Percentiles rank a stretch among this genome's conserved stretches.
Evolutionary conservation across 176 grass and related monocot species (phyloP).

Genomic region (Bromus sterilis): DNA sequence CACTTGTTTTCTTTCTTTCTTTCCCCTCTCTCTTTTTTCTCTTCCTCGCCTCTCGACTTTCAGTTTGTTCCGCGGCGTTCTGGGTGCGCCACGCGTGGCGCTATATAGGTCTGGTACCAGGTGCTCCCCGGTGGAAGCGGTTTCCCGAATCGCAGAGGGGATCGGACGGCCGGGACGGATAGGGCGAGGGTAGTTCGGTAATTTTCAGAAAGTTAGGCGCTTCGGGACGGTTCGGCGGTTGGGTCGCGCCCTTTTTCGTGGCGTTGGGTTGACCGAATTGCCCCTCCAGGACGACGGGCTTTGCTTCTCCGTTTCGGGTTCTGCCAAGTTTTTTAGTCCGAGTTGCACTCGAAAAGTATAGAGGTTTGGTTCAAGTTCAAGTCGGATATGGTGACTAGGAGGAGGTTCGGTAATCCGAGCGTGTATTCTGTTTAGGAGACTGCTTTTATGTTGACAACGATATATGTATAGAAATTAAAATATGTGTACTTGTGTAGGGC

Average conservation of each 20-base stretch:
- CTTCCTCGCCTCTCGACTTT: slow-evolving; percentile 5
- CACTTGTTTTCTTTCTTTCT: not conserved
- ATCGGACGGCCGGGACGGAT: slow-evolving; percentile 8
- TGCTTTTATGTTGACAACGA: not conserved
- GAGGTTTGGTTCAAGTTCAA: not conserved
- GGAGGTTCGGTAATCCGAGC: not conserved
- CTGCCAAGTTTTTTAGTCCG: not conserved
- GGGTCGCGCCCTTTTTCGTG: not conserved
- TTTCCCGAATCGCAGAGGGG: not conserved
- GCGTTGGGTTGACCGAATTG: slow-evolving; percentile 1
- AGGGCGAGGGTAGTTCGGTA: not conserved
- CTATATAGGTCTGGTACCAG: not conserved
- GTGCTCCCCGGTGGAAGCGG: not conserved
- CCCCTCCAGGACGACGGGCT: not conserved
- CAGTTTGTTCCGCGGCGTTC: slow-evolving; percentile 22
- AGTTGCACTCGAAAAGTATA: not conserved
- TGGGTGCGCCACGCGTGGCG: not conserved
- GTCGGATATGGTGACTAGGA: not conserved
- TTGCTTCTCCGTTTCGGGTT: not conserved
- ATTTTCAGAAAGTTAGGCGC: not conserved
- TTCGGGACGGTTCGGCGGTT: slow-evolving; percentile 13
- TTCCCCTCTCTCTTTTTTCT: not conserved
- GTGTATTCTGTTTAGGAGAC: not conserved
- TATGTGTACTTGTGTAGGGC: too few species aligned
- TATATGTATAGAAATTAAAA: not conserved